These are phyloP conservation scores for Cavenderia fasciculata DNA, from an alignment of 78 protist genomes.

Conservation along the genomic window DNA sequence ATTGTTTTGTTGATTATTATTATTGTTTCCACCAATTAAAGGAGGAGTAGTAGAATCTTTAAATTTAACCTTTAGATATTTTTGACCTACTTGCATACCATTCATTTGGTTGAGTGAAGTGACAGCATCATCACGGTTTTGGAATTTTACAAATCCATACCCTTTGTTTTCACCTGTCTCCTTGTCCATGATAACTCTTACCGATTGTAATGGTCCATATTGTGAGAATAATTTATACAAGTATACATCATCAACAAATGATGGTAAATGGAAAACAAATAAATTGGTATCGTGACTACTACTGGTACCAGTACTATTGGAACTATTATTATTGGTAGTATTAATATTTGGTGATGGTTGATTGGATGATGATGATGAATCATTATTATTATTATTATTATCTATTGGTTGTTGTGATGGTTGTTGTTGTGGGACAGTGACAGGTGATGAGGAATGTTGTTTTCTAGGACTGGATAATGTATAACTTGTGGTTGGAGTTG, in stretches of 20 bases:
- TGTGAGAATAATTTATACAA: conserved; percentile 38
- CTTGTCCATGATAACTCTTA: conserved; percentile 55
- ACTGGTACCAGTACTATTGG: neutral
- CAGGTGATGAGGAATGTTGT: neutral
- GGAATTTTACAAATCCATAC: conserved; percentile 63
- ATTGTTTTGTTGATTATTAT: neutral
- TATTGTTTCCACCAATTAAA: neutral
- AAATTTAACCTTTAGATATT: conserved; percentile 45
- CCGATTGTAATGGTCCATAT: conserved; percentile 51
- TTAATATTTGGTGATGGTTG: no score
- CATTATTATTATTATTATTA: no score
- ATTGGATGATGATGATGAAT: no score
- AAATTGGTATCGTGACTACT: conserved; percentile 1
- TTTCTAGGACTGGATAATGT: neutral
- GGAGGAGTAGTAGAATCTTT: conserved; percentile 6
- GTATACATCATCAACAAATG: conserved; percentile 37
- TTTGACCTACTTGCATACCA: conserved; percentile 66
- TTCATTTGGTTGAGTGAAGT: conserved; percentile 58
- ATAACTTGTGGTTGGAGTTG: neutral
- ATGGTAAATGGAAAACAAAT: conserved; percentile 70
- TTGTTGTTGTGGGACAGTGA: neutral
- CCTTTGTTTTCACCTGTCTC: conserved; percentile 77
- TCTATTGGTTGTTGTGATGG: neutral
- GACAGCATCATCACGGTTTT: conserved; percentile 35
- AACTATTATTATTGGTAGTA: neutral